Evolutionary conservation across 129 eudicot genomes (phyloP).

Genomic region (Lactuca saligna): DNA sequence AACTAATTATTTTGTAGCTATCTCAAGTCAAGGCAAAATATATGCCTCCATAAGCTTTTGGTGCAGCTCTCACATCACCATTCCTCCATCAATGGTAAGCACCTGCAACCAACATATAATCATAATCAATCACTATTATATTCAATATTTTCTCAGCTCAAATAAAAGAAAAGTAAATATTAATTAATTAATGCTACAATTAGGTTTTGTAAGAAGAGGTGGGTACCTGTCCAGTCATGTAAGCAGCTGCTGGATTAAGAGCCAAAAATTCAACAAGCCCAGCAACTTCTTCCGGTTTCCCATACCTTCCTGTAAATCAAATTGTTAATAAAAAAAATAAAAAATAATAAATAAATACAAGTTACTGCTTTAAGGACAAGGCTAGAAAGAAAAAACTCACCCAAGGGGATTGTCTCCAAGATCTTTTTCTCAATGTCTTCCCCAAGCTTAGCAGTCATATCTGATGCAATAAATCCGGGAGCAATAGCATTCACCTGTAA

Average conservation of each 20-base stretch:
- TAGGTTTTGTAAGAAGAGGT: slow-evolving; percentile 14
- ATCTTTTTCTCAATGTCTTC: slow-evolving; percentile 84
- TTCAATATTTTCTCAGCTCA: neutral
- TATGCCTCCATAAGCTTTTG: neutral
- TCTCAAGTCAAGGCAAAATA: neutral
- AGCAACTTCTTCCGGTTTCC: slow-evolving; percentile 92
- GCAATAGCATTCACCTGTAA: slow-evolving; percentile 92
- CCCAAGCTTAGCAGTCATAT: slow-evolving; percentile 94
- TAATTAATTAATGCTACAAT: neutral
- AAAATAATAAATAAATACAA: too few species aligned
- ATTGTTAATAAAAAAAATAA: neutral
- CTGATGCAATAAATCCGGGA: slow-evolving; percentile 98
- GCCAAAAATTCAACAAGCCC: slow-evolving; percentile 95
- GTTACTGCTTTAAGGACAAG: neutral
- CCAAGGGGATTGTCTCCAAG: slow-evolving; percentile 74
- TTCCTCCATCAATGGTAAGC: slow-evolving; percentile 88
- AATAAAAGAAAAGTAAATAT: neutral
- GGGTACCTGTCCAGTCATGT: slow-evolving; percentile 91
- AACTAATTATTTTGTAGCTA: slow-evolving; percentile 23
- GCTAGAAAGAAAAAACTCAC: slow-evolving; percentile 34
- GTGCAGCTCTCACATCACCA: slow-evolving; percentile 67
- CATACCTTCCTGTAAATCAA: slow-evolving; percentile 66
- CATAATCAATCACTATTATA: neutral
- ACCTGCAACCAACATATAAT: slow-evolving; percentile 47
- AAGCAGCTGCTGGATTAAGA: slow-evolving; percentile 84